Percentiles rank a stretch among this genome's conserved stretches.
These are phyloP conservation scores for Xylariaceae sp. DNA, from an alignment of 2,329 filamentous ascomycete species.

Conservation along the genomic window DNA sequence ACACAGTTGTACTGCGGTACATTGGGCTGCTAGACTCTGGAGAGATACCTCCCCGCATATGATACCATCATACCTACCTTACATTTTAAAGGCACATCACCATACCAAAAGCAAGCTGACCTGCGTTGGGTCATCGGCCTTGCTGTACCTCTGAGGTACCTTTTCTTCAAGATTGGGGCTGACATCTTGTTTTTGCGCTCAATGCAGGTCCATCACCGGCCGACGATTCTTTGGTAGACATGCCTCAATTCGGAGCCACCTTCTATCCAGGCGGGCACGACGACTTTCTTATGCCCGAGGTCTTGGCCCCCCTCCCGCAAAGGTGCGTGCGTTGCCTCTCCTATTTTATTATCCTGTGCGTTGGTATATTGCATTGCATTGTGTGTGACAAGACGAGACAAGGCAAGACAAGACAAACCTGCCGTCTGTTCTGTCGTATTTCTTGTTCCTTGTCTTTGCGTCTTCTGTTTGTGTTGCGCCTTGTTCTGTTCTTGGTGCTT, in stretches of 20 bases:
- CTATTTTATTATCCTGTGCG: background rate
- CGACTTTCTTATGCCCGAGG: constrained; percentile 58
- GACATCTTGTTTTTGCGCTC: constrained; percentile 23
- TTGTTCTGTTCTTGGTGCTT: too few species aligned
- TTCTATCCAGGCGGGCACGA: constrained; percentile 54
- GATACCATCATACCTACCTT: too few species aligned
- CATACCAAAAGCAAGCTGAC: too few species aligned
- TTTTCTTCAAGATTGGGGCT: constrained; percentile 13
- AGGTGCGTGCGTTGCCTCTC: constrained; percentile 42
- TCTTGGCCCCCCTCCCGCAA: constrained; percentile 52
- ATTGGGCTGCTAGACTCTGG: too few species aligned
- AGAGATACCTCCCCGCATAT: too few species aligned
- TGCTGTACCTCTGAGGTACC: constrained; percentile 1
- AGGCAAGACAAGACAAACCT: too few species aligned
- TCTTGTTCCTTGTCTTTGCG: background rate
- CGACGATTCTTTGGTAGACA: constrained; percentile 33
- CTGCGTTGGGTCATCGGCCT: constrained; percentile 21
- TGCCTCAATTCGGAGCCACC: constrained; percentile 48
- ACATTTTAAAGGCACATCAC: too few species aligned
- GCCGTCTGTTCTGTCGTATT: background rate
- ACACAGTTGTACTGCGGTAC: too few species aligned
- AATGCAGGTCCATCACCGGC: constrained; percentile 26
- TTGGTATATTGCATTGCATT: too few species aligned
- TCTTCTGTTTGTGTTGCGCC: too few species aligned
- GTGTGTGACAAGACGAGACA: too few species aligned